Evolutionary conservation across 306 rosid species (phyloP).

Genomic region (Castanospermum australe): DNA sequence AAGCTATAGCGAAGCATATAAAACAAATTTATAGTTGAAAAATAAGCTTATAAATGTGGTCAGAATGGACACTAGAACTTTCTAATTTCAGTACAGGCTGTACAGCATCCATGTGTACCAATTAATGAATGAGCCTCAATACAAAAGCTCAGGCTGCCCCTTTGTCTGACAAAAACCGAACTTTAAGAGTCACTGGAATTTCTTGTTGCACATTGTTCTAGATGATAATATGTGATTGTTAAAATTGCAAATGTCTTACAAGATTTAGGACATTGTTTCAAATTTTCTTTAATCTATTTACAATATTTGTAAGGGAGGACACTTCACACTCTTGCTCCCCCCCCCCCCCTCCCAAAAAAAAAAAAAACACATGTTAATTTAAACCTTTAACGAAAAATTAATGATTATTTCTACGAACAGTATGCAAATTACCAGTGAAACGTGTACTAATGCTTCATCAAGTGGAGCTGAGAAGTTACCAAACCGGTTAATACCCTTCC

Average conservation of each 20-base stretch:
- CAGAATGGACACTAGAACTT: neutral
- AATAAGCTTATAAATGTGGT: neutral
- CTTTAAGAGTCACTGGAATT: neutral
- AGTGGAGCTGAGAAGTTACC: conserved; percentile 98
- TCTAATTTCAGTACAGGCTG: conserved; percentile 10
- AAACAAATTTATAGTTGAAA: neutral
- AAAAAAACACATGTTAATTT: neutral
- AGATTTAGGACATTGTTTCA: neutral
- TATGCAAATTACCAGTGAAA: conserved; percentile 68
- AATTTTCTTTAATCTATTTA: conserved; percentile 8
- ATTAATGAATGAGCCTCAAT: neutral
- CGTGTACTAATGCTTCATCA: conserved; percentile 90
- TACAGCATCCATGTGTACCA: conserved; percentile 6
- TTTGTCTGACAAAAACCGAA: neutral
- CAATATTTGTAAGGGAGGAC: conserved; percentile 8
- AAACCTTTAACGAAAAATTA: neutral
- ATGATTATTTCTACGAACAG: neutral
- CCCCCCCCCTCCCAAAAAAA: too few relatives aligned
- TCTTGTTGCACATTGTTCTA: conserved; percentile 4
- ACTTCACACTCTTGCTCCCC: neutral
- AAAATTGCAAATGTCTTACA: neutral
- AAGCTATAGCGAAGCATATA: neutral
- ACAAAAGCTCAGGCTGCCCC: conserved; percentile 10
- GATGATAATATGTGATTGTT: neutral
- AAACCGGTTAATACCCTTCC: conserved; percentile 93